Conservation (phyloP, 2,329 filamentous ascomycete species). For the Rhynchosporium graminicola region DNA sequence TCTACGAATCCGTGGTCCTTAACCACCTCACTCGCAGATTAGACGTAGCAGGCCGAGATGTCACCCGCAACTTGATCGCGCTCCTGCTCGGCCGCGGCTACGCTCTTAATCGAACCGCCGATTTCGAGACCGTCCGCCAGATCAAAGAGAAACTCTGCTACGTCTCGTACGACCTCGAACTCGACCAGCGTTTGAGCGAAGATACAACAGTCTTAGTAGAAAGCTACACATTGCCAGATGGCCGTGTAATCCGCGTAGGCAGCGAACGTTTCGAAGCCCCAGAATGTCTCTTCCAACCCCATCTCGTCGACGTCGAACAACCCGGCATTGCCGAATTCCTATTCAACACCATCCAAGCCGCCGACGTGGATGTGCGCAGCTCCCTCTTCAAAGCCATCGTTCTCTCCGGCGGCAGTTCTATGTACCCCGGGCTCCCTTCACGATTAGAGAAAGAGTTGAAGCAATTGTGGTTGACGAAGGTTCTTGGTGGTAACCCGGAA, state of each 20-base stretch:
- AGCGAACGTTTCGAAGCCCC: conserved; percentile 98
- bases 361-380: conserved; percentile 91
- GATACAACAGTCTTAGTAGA: conserved; percentile 97
- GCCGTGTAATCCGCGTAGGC: conserved; percentile 91
- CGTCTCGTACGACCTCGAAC: conserved; percentile 94
- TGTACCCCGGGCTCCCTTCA: conserved; percentile 96
- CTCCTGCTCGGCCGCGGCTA: conserved; percentile 92
- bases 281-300: conserved; percentile 97
- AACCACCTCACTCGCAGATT: conserved; percentile 94
- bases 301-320: conserved; percentile 96
- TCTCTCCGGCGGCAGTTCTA: conserved; percentile 93
- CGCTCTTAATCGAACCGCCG: conserved; percentile 94
- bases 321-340: conserved; percentile 95
- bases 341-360: conserved; percentile 97
- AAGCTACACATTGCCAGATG: conserved; percentile 95
- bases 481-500: conserved; percentile 88
- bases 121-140: conserved; percentile 97
- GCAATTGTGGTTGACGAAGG: conserved; percentile 94
- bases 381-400: conserved; percentile 98
- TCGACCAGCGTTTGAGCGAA: conserved; percentile 94
- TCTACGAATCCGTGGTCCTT: conserved; percentile 96
- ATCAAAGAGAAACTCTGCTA: conserved; percentile 99
- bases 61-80: conserved; percentile 97
- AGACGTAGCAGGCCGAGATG: conserved; percentile 94
- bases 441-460: conserved; percentile 98